phyloP scores from a whole-genome alignment of 345 rosid genomes.

The Rubroshorea leprosula region DNA sequence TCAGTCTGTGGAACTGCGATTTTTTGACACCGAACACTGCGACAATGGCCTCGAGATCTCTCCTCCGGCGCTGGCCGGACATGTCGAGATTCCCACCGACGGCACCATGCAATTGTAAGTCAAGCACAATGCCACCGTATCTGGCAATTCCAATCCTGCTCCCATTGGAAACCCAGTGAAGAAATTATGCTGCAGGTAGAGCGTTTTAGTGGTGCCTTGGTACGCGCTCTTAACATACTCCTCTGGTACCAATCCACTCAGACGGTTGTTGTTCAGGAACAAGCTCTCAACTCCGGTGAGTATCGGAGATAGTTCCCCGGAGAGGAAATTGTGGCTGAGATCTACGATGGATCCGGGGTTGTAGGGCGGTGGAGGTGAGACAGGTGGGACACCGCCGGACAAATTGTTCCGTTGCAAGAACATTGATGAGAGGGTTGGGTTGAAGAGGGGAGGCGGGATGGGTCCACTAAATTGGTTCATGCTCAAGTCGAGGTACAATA shows the following conservation, averaged over 20 bases:
- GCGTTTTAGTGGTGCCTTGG: slow-evolving; percentile 44
- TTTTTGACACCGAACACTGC: slow-evolving; percentile 50
- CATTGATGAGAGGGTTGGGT: slow-evolving; percentile 44
- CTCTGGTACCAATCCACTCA: slow-evolving; percentile 53
- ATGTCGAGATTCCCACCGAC: slow-evolving; percentile 40
- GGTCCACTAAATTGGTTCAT: slow-evolving; percentile 69
- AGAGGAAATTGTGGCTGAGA: slow-evolving; percentile 63
- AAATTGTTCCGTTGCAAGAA: slow-evolving; percentile 84
- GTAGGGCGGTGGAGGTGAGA: slow-evolving; percentile 24
- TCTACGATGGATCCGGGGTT: slow-evolving; percentile 59
- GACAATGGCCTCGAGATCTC: slow-evolving; percentile 49
- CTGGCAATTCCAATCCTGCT: slow-evolving; percentile 39
- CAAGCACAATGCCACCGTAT: slow-evolving; percentile 59
- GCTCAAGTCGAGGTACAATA: slow-evolving; percentile 71
- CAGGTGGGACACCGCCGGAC: slow-evolving; percentile 44
- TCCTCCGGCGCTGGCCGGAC: slow-evolving; percentile 54
- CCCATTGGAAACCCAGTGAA: slow-evolving; percentile 47
- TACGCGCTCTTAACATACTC: slow-evolving; percentile 45
- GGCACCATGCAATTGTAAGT: slow-evolving; percentile 77
- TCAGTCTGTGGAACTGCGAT: slow-evolving; percentile 26
- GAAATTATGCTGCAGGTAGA: slow-evolving; percentile 78
- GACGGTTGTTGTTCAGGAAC: slow-evolving; percentile 66
- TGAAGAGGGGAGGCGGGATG: slow-evolving; percentile 54
- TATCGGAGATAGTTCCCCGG: slow-evolving; percentile 42
- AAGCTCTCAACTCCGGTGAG: slow-evolving; percentile 60